A percentile compares a stretch with the other conserved stretches of the same genome.
These are phyloP conservation scores for Malus fusca DNA, from an alignment of 306 rosid genomes.

Conservation along the genomic window DNA sequence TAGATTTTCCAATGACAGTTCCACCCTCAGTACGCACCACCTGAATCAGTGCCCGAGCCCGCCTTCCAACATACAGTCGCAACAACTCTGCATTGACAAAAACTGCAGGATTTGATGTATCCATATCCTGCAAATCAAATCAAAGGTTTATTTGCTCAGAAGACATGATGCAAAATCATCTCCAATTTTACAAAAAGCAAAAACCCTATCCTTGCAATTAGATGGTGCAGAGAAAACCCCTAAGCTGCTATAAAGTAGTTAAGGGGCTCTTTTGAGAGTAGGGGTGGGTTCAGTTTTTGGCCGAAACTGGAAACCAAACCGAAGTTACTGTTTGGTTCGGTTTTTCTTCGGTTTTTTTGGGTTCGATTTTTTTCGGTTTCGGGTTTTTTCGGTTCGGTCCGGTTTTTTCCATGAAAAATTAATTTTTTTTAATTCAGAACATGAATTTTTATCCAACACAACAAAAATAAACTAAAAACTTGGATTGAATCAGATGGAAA, in stretches of 20 bases:
- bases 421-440: too few species aligned
- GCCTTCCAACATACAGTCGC: conserved; percentile 53
- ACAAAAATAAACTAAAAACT: too few species aligned
- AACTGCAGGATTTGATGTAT: conserved; percentile 64
- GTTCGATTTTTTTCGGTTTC: too few species aligned
- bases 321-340: too few species aligned
- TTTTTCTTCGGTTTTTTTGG: too few species aligned
- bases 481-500: too few species aligned
- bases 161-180: neutral
- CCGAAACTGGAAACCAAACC: too few species aligned
- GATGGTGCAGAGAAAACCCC: neutral
- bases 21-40: conserved; percentile 47
- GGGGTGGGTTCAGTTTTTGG: too few species aligned
- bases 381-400: too few species aligned
- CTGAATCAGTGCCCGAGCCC: conserved; percentile 71
- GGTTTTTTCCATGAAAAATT: too few species aligned
- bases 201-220: neutral
- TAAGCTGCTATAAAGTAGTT: neutral
- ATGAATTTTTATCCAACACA: too few species aligned
- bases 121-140: conserved; percentile 58
- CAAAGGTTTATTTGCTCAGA: neutral
- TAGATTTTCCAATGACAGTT: conserved; percentile 57
- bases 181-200: neutral
- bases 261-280: neutral
- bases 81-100: conserved; percentile 68